Percentiles rank a stretch among this genome's conserved stretches.
Conservation (phyloP, 2,329 filamentous ascomycete genomes). For the Xylariales sp. region DNA sequence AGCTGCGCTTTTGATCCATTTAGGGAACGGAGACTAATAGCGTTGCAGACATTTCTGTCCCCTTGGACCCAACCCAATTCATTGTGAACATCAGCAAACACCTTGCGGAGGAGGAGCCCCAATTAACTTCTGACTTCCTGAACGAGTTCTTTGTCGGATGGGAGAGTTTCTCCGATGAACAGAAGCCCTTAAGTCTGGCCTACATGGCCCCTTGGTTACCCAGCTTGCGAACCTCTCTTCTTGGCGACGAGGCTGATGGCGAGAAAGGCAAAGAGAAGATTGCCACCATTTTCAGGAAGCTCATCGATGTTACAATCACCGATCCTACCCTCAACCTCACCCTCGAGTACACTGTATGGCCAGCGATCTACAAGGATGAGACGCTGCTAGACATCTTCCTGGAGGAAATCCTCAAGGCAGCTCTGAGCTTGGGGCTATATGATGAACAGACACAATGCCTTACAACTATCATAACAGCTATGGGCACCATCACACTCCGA, state of each 20-base stretch:
- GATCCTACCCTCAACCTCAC: slow-evolving; percentile 55
- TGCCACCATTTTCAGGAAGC: slow-evolving; percentile 57
- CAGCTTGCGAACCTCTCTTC: slow-evolving; percentile 54
- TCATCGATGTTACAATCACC: slow-evolving; percentile 60
- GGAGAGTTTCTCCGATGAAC: slow-evolving; percentile 64
- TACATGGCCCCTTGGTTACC: slow-evolving; percentile 69
- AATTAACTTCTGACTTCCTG: slow-evolving; percentile 63
- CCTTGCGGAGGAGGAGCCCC: slow-evolving; percentile 58
- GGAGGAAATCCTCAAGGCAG: slow-evolving; percentile 62
- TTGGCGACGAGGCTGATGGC: slow-evolving; percentile 55
- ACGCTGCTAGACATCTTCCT: slow-evolving; percentile 61
- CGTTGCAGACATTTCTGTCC: slow-evolving; percentile 54
- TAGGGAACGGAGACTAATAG: too few relatives aligned
- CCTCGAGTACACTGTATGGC: slow-evolving; percentile 64
- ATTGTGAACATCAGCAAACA: slow-evolving; percentile 62
- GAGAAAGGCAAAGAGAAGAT: slow-evolving; percentile 65
- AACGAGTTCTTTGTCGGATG: slow-evolving; percentile 72
- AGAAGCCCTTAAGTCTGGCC: slow-evolving; percentile 60
- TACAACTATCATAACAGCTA: slow-evolving; percentile 57
- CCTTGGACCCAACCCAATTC: slow-evolving; percentile 58
- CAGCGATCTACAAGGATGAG: slow-evolving; percentile 59
- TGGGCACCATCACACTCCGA: slow-evolving; percentile 61
- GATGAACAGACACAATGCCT: slow-evolving; percentile 57
- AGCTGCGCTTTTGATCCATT: too few relatives aligned
- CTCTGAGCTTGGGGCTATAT: slow-evolving; percentile 50